phyloP scores from a whole-genome alignment of 73 alveolate genomes.

The Paramecium primaurelia region DNA sequence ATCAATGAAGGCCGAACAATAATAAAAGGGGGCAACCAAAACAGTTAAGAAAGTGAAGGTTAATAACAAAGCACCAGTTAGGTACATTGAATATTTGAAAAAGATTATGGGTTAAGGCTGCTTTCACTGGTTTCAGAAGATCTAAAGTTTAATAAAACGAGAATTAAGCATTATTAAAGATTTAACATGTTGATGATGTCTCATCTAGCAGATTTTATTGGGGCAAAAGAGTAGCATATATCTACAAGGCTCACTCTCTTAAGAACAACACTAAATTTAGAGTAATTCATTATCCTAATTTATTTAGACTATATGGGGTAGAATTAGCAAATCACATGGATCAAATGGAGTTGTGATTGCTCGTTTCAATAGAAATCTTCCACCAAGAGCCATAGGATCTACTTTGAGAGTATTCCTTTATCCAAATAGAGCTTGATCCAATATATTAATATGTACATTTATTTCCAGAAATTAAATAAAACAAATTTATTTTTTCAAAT shows the following conservation, averaged over 20 bases:
- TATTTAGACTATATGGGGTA: conserved; percentile 89
- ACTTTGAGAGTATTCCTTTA: conserved; percentile 90
- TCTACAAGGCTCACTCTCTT: conserved; percentile 74
- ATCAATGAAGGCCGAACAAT: conserved; percentile 8
- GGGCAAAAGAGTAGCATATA: conserved; percentile 88
- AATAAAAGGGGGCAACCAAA: conserved; percentile 3
- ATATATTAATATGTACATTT: conserved; percentile 13
- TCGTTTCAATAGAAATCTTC: conserved; percentile 82
- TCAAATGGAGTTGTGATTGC: conserved; percentile 89
- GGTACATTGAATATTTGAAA: background rate
- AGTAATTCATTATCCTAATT: background rate
- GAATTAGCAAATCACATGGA: conserved; percentile 88
- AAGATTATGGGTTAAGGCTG: conserved; percentile 89
- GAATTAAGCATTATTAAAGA: conserved; percentile 82
- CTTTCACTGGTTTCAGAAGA: conserved; percentile 93
- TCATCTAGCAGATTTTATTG: conserved; percentile 77
- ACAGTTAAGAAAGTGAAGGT: conserved; percentile 5
- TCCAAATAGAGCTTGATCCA: conserved; percentile 67
- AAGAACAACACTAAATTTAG: conserved; percentile 78
- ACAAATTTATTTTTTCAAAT: background rate
- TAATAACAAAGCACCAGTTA: conserved; percentile 6
- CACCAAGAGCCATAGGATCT: conserved; percentile 90
- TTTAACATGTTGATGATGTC: conserved; percentile 76
- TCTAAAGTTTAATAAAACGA: conserved; percentile 72
- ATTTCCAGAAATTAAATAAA: conserved; percentile 47